Conservation (phyloP, 2,329 filamentous ascomycete species). For the Arthrocladium fulminans region DNA sequence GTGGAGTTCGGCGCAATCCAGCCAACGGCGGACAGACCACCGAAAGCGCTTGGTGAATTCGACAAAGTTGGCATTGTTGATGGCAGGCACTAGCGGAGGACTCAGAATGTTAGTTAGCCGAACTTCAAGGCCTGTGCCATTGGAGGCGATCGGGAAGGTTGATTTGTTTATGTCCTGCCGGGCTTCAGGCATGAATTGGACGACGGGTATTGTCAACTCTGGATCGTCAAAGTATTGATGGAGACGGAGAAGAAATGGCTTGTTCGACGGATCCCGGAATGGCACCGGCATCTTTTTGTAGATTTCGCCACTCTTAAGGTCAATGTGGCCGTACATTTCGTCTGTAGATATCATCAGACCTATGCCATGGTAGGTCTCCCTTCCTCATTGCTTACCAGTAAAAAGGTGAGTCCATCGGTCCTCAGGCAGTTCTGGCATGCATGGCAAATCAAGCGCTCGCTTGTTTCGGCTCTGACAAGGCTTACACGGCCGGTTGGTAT, state of each 20-base stretch:
- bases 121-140: constrained; percentile 3
- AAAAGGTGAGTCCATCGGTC: neutral
- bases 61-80: neutral
- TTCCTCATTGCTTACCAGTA: neutral
- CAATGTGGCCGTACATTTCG: constrained; percentile 6
- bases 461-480: constrained; percentile 1
- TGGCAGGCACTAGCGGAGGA: constrained; percentile 7
- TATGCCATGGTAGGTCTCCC: neutral
- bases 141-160: constrained; percentile 1
- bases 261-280: neutral
- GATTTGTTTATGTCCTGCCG: constrained; percentile 2
- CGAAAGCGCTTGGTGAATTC: neutral
- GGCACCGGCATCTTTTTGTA: constrained; percentile 1
- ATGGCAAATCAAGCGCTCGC: neutral
- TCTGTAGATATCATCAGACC: neutral
- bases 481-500: neutral
- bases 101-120: constrained; percentile 2
- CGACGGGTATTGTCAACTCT: constrained; percentile 4
- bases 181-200: neutral
- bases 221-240: constrained; percentile 7
- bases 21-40: neutral
- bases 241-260: constrained; percentile 1
- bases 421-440: constrained; percentile 2
- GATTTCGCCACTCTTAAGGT: neutral
- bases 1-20: constrained; percentile 4